Conservation (phyloP, 1,284 basidiomycete genomes). For the Papiliotrema fonsecae region DNA sequence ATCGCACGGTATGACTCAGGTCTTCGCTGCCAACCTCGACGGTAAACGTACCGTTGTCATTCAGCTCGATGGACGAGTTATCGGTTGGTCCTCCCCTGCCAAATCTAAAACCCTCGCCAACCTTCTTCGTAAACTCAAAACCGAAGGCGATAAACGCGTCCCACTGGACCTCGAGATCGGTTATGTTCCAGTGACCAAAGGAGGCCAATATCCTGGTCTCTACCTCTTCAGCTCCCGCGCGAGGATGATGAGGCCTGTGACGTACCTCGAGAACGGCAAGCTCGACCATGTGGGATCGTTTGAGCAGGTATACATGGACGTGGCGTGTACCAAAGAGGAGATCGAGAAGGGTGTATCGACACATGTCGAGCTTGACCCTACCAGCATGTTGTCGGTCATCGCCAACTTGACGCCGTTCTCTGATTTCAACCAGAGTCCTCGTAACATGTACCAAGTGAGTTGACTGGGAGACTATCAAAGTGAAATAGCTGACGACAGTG, state of each 20-base stretch:
- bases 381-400: slow-evolving; percentile 82
- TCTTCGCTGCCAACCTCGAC: slow-evolving; percentile 69
- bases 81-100: slow-evolving; percentile 85
- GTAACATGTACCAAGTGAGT: slow-evolving; percentile 63
- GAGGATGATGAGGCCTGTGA: slow-evolving; percentile 98
- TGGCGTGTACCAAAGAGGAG: slow-evolving; percentile 86
- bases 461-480: background rate
- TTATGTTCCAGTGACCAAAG: slow-evolving; percentile 79
- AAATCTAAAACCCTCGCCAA: slow-evolving; percentile 76
- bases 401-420: slow-evolving; percentile 64
- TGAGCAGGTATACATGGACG: slow-evolving; percentile 99
- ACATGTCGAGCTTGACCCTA: slow-evolving; percentile 91
- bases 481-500: slow-evolving; percentile 23
- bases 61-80: slow-evolving; percentile 88
- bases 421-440: slow-evolving; percentile 82
- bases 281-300: slow-evolving; percentile 93
- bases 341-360: slow-evolving; percentile 76
- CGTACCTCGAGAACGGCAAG: slow-evolving; percentile 77
- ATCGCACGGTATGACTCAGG: slow-evolving; percentile 91
- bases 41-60: slow-evolving; percentile 78
- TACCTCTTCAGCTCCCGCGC: slow-evolving; percentile 85
- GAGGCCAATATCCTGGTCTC: slow-evolving; percentile 94
- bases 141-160: slow-evolving; percentile 73
- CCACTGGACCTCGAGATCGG: slow-evolving; percentile 96
- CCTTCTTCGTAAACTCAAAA: slow-evolving; percentile 90